phyloP scores from a whole-genome alignment of 306 rosid genomes.

The Malus sylvestris region DNA sequence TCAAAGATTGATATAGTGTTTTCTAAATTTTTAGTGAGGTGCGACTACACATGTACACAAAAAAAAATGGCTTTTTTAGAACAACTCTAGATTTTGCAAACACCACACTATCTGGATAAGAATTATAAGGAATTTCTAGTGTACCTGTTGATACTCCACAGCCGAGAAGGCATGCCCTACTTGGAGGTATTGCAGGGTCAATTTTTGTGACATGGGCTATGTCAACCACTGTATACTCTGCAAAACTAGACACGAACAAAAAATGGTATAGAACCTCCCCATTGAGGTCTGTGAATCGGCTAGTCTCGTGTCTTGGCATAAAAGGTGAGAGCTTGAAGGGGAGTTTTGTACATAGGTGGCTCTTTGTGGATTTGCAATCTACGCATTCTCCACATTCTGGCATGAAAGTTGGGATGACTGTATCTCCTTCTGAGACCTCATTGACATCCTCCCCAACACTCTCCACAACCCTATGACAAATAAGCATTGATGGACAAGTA shows the following conservation, averaged over 20 bases:
- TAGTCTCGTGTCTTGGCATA: slow-evolving; percentile 51
- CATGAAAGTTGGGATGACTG: slow-evolving; percentile 59
- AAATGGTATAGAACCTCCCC: slow-evolving; percentile 64
- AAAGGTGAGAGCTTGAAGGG: slow-evolving; percentile 50
- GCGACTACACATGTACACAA: background rate
- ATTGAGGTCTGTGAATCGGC: slow-evolving; percentile 66
- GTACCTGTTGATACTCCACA: slow-evolving; percentile 87
- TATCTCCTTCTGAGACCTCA: slow-evolving; percentile 67
- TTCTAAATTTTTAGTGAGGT: background rate
- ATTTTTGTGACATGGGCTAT: slow-evolving; percentile 56
- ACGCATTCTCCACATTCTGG: slow-evolving; percentile 61
- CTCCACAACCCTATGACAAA: slow-evolving; percentile 57
- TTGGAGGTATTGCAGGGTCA: slow-evolving; percentile 47
- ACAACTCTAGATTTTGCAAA: background rate
- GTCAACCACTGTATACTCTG: slow-evolving; percentile 69
- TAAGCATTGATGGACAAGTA: background rate
- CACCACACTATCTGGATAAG: background rate
- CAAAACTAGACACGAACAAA: slow-evolving; percentile 66
- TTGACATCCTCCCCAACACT: slow-evolving; percentile 66
- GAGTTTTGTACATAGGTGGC: slow-evolving; percentile 61
- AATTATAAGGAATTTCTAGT: background rate
- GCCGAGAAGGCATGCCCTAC: slow-evolving; percentile 64
- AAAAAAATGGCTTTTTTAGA: background rate
- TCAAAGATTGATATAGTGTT: background rate
- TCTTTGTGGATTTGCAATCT: slow-evolving; percentile 64